phyloP scores from a whole-genome alignment of 2,329 filamentous ascomycete genomes.

The Nemania diffusa region DNA sequence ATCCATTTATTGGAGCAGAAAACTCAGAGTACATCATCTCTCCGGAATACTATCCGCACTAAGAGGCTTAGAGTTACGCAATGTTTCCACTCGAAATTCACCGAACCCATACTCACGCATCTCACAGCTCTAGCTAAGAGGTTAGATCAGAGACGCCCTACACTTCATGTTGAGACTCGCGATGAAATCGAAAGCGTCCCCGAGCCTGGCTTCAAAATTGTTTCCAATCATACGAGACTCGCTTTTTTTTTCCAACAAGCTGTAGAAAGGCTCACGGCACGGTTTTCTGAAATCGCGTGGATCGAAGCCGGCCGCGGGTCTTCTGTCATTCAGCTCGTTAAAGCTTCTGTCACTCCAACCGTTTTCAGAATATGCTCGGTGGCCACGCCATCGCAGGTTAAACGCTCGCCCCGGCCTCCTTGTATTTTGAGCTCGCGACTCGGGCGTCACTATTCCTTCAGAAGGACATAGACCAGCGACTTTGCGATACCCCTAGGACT shows the following conservation, averaged over 20 bases:
- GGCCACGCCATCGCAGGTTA: constrained; percentile 45
- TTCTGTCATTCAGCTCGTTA: constrained; percentile 24
- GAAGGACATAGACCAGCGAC: constrained; percentile 32
- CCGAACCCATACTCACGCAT: constrained; percentile 29
- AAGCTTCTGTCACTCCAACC: constrained; percentile 24
- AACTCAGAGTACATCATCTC: neutral
- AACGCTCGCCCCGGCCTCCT: constrained; percentile 43
- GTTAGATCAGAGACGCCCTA: constrained; percentile 18
- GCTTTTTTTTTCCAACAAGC: constrained; percentile 35
- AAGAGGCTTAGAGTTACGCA: constrained; percentile 27
- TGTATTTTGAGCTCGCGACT: constrained; percentile 45
- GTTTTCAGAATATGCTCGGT: constrained; percentile 33
- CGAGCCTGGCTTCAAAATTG: constrained; percentile 21
- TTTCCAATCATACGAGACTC: constrained; percentile 24
- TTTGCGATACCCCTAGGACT: constrained; percentile 36
- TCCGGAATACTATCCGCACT: constrained; percentile 8
- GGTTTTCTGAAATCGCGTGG: constrained; percentile 23
- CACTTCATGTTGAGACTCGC: constrained; percentile 20
- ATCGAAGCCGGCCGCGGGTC: constrained; percentile 34
- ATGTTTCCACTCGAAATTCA: constrained; percentile 31
- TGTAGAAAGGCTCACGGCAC: constrained; percentile 25
- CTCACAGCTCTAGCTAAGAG: constrained; percentile 1
- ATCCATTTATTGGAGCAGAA: constrained; percentile 14
- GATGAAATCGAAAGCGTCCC: constrained; percentile 19
- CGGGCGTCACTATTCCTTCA: constrained; percentile 48